phyloP scores from a whole-genome alignment of 2,329 filamentous ascomycete species.

The Diaporthe nobilis region DNA sequence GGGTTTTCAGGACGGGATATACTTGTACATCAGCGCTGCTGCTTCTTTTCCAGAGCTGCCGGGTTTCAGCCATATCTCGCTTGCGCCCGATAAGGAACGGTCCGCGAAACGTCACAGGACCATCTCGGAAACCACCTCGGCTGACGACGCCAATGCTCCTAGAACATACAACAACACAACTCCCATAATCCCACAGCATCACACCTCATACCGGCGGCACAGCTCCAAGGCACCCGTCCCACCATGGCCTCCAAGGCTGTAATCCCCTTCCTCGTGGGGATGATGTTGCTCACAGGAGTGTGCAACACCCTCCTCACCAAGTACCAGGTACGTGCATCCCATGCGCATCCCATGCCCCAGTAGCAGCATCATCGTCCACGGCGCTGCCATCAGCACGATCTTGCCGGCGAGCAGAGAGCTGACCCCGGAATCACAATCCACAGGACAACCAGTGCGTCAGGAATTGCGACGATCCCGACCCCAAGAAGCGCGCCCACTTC shows the following conservation, averaged over 20 bases:
- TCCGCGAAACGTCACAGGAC: constrained; percentile 34
- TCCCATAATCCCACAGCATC: background rate
- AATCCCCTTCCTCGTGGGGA: constrained; percentile 88
- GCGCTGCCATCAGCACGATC: background rate
- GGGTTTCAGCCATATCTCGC: constrained; percentile 32
- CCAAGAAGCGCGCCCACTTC: constrained; percentile 79
- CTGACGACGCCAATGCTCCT: constrained; percentile 7
- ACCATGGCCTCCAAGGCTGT: constrained; percentile 79
- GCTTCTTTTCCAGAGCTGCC: background rate
- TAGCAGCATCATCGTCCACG: constrained; percentile 9
- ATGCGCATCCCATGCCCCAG: background rate
- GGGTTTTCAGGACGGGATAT: background rate
- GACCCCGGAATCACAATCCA: background rate
- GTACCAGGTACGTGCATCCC: constrained; percentile 78
- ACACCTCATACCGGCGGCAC: background rate
- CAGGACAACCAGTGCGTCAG: constrained; percentile 97
- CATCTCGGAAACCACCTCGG: constrained; percentile 31
- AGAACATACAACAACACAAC: constrained; percentile 16
- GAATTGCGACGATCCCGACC: constrained; percentile 82
- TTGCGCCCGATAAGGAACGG: constrained; percentile 31
- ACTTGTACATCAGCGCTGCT: background rate
- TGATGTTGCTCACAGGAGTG: constrained; percentile 97
- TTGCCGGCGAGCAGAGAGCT: background rate
- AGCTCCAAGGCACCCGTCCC: constrained; percentile 10
- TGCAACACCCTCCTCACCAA: constrained; percentile 98